A percentile compares a stretch with the other conserved stretches of the same genome.
phyloP scores from a whole-genome alignment of 768 basidiomycete genomes.

The Butyriboletus loyo region DNA sequence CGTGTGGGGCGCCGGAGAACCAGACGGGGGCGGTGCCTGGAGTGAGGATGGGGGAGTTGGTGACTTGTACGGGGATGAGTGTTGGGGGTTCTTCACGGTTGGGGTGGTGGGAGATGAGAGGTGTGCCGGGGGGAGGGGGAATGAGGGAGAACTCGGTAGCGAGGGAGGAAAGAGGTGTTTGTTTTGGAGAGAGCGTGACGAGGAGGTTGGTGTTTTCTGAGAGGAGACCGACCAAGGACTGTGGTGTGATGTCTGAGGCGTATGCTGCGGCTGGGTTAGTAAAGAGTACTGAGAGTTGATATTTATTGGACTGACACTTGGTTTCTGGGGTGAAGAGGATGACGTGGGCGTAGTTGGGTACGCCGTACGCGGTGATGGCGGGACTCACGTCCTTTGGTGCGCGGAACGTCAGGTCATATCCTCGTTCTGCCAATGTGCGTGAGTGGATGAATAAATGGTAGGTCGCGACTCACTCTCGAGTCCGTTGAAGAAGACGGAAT shows the following conservation, averaged over 20 bases:
- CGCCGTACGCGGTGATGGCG: slow-evolving; percentile 63
- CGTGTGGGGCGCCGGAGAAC: slow-evolving; percentile 71
- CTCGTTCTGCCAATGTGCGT: slow-evolving; percentile 51
- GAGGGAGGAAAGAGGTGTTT: slow-evolving; percentile 70
- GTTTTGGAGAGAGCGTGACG: slow-evolving; percentile 72
- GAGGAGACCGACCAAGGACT: slow-evolving; percentile 71
- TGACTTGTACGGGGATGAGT: slow-evolving; percentile 61
- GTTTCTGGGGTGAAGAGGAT: slow-evolving; percentile 82
- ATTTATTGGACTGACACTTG: slow-evolving; percentile 56
- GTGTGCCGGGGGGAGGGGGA: slow-evolving; percentile 79
- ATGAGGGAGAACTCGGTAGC: slow-evolving; percentile 91
- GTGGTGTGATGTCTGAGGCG: slow-evolving; percentile 75
- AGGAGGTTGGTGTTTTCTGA: slow-evolving; percentile 78
- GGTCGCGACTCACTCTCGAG: slow-evolving; percentile 56
- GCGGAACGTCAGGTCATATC: slow-evolving; percentile 86
- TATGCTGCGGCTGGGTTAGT: slow-evolving; percentile 43
- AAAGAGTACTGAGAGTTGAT: no score
- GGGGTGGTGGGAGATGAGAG: slow-evolving; percentile 84
- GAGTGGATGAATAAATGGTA: background rate
- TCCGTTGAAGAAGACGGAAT: slow-evolving; percentile 78
- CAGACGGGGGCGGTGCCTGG: slow-evolving; percentile 58
- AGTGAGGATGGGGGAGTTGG: slow-evolving; percentile 45
- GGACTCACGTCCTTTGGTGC: slow-evolving; percentile 73
- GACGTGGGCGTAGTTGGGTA: slow-evolving; percentile 79
- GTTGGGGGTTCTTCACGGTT: slow-evolving; percentile 61